These are phyloP conservation scores for Mortierella sp. DNA, from an alignment of 371 early-diverging fungal genomes.

Conservation along the genomic window DNA sequence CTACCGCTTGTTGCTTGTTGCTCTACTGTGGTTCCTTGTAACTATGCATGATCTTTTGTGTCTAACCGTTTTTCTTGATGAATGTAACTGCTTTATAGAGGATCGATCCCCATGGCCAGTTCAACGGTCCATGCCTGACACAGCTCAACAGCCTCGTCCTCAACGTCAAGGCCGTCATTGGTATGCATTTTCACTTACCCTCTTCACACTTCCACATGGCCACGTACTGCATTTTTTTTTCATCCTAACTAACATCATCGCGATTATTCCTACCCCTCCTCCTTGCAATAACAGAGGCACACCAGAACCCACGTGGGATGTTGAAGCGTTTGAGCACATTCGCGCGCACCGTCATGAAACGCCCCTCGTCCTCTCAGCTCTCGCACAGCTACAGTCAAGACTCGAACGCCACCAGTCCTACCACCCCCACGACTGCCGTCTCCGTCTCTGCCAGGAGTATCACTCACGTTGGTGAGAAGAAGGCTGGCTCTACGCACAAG, in stretches of 20 bases:
- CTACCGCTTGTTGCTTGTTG: not conserved
- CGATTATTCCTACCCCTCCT: no score
- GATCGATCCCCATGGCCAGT: conserved; percentile 24
- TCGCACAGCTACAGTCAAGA: conserved; percentile 4
- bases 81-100: conserved; percentile 17
- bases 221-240: not conserved
- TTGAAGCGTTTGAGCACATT: conserved; percentile 46
- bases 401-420: not conserved
- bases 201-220: not conserved
- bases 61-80: not conserved
- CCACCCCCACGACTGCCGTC: conserved; percentile 3
- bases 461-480: not conserved
- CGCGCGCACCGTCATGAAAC: conserved; percentile 42
- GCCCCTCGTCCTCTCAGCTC: conserved; percentile 17
- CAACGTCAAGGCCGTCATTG: conserved; percentile 25
- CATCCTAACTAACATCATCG: not conserved
- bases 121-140: conserved; percentile 18
- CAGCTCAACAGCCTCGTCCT: conserved; percentile 37
- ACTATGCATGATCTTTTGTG: not conserved
- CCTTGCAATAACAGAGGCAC: conserved; percentile 17
- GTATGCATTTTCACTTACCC: conserved; percentile 9
- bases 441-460: not conserved
- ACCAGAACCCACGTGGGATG: conserved; percentile 41
- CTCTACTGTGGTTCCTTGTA: not conserved
- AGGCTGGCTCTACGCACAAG: not conserved